These are phyloP conservation scores for Naegleria fowleri DNA, from an alignment of 208 protist genomes.

Conservation along the genomic window DNA sequence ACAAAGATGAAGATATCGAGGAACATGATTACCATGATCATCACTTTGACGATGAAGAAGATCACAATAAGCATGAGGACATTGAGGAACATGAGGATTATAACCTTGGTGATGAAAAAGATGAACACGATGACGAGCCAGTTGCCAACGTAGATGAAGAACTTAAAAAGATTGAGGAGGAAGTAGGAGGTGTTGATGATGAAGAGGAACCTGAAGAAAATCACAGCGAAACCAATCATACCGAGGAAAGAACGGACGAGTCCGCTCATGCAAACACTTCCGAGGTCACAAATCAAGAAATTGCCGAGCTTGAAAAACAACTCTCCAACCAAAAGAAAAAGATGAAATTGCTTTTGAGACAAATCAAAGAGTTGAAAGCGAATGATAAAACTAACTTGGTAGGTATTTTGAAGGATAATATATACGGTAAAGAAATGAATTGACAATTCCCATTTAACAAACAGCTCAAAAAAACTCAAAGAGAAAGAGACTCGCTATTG, in stretches of 20 bases:
- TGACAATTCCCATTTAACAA: background rate
- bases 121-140: background rate
- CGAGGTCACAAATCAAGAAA: background rate
- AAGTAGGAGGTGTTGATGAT: background rate
- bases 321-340: background rate
- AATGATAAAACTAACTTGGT: background rate
- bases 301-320: background rate
- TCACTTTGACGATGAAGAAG: background rate
- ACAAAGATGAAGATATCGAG: background rate
- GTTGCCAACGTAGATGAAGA: background rate
- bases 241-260: background rate
- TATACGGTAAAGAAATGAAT: too few relatives aligned
- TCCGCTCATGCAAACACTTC: background rate
- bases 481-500: background rate
- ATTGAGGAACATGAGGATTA: background rate
- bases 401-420: background rate
- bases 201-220: background rate
- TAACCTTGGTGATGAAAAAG: background rate
- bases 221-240: background rate
- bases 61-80: background rate
- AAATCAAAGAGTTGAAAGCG: background rate
- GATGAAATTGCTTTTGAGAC: background rate
- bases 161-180: background rate
- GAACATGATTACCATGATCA: background rate
- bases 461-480: background rate